Percentiles rank a stretch among this genome's conserved stretches.
Conservation (phyloP, 768 basidiomycete genomes). For the Boletus huronensis region DNA sequence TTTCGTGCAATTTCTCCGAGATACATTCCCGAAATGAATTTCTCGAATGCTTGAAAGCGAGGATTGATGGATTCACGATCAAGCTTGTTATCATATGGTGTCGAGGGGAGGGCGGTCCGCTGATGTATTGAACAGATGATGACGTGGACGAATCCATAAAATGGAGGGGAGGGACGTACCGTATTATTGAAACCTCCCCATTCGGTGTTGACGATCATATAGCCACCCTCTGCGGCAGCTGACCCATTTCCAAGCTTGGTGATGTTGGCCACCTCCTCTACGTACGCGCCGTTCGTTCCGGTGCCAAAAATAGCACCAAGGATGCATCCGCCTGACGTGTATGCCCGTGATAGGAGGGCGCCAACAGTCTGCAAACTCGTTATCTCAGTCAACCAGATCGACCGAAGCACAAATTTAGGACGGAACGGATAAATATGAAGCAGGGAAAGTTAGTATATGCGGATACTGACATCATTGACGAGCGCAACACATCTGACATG, state of each 20-base stretch:
- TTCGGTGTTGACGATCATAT: conserved; percentile 96
- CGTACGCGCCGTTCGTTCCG: conserved; percentile 97
- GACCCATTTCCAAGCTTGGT: conserved; percentile 72
- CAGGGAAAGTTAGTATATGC: conserved; percentile 19
- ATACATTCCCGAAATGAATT: conserved; percentile 99
- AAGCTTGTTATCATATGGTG: conserved; percentile 86
- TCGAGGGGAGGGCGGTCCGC: conserved; percentile 81
- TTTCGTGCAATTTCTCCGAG: conserved; percentile 92
- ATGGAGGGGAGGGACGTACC: conserved; percentile 42
- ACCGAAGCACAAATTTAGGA: background rate
- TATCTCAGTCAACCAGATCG: conserved; percentile 8
- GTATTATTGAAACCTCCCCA: conserved; percentile 98
- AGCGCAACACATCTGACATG: conserved; percentile 89
- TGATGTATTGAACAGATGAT: conserved; percentile 29
- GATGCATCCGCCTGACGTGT: conserved; percentile 87
- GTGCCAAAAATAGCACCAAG: conserved; percentile 95
- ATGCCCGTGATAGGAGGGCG: conserved; percentile 87
- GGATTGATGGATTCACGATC: conserved; percentile 96
- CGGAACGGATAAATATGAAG: background rate
- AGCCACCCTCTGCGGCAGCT: conserved; percentile 56
- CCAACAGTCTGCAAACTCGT: conserved; percentile 75
- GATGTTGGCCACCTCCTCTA: conserved; percentile 83
- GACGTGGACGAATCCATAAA: background rate
- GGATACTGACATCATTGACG: conserved; percentile 84
- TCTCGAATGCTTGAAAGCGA: conserved; percentile 90